A percentile compares a stretch with the other conserved stretches of the same genome.
These are phyloP conservation scores for Phytophthora gonapodyides DNA, from an alignment of 352 stramenopile species.

Conservation along the genomic window DNA sequence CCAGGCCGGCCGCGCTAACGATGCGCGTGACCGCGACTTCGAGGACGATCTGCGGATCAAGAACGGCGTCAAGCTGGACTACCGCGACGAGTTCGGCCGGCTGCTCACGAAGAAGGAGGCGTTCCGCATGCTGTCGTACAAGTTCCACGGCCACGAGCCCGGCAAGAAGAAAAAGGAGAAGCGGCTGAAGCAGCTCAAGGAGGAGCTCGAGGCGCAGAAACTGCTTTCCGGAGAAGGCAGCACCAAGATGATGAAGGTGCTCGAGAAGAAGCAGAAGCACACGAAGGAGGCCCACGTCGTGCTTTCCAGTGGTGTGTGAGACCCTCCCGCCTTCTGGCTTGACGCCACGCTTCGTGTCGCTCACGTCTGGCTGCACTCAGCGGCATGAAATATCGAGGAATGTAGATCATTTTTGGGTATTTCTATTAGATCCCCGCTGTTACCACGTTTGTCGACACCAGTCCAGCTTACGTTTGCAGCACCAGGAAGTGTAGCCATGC, in stretches of 20 bases:
- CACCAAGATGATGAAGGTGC: slow-evolving; percentile 84
- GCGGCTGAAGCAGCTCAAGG: slow-evolving; percentile 85
- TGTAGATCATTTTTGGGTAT: too few relatives aligned
- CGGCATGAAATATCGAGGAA: slow-evolving; percentile 1
- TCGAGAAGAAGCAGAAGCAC: slow-evolving; percentile 85
- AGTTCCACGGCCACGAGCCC: slow-evolving; percentile 98
- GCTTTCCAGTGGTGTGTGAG: slow-evolving; percentile 64
- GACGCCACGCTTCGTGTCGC: not conserved
- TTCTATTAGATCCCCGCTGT: too few relatives aligned
- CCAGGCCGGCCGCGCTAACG: slow-evolving; percentile 93
- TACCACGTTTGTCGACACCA: too few relatives aligned
- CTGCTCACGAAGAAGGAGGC: slow-evolving; percentile 98
- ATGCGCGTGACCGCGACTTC: slow-evolving; percentile 93
- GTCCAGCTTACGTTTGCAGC: too few relatives aligned
- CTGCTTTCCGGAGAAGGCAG: slow-evolving; percentile 74
- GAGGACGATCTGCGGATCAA: slow-evolving; percentile 86
- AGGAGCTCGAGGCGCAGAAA: slow-evolving; percentile 79
- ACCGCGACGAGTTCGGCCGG: slow-evolving; percentile 96
- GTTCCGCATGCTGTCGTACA: slow-evolving; percentile 98
- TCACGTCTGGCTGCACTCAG: not conserved
- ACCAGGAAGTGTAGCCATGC: too few relatives aligned
- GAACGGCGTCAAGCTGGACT: slow-evolving; percentile 94
- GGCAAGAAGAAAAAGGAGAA: slow-evolving; percentile 99
- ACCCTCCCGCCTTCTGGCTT: not conserved
- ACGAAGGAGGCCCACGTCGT: slow-evolving; percentile 86